These are phyloP conservation scores for Daldinia bambusicola DNA, from an alignment of 495 filamentous ascomycete genomes.

Conservation along the genomic window DNA sequence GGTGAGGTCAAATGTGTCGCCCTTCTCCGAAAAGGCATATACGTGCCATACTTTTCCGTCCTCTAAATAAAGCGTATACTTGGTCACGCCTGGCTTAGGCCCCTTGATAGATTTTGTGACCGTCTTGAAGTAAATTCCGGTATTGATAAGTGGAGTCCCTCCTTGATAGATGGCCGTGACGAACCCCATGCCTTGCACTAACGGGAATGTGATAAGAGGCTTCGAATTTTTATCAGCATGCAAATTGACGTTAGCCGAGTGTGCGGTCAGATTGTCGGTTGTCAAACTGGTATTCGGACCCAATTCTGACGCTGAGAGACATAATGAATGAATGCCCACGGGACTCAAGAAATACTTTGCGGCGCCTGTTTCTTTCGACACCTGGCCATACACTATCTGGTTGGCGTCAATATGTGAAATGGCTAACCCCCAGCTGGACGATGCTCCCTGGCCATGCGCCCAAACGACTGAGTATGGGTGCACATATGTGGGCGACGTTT, in stretches of 20 bases:
- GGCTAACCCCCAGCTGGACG: constrained; percentile 78
- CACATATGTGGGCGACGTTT: constrained; percentile 76
- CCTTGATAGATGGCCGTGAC: constrained; percentile 81
- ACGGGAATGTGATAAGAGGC: constrained; percentile 74
- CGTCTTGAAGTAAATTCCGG: constrained; percentile 75
- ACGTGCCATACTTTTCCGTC: constrained; percentile 82
- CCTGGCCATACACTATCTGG: constrained; percentile 70
- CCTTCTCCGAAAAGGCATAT: constrained; percentile 71
- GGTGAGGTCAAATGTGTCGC: constrained; percentile 55
- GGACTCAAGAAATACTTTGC: constrained; percentile 82
- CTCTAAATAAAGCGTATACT: constrained; percentile 77
- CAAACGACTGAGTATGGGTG: constrained; percentile 87
- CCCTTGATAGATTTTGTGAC: constrained; percentile 68
- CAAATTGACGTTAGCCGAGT: constrained; percentile 79
- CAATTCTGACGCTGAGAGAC: constrained; percentile 82
- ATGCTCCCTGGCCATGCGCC: constrained; percentile 73
- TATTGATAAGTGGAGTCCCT: constrained; percentile 75
- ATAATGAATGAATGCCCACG: constrained; percentile 80
- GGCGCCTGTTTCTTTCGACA: constrained; percentile 61
- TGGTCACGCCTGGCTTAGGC: constrained; percentile 72
- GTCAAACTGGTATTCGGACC: constrained; percentile 66
- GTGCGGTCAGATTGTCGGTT: constrained; percentile 69
- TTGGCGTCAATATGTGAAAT: constrained; percentile 75
- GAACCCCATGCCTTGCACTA: constrained; percentile 92
- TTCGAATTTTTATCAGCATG: constrained; percentile 61